These are phyloP conservation scores for Kluyveromyces siamensis DNA, from an alignment of 805 yeast genomes.

Conservation along the genomic window DNA sequence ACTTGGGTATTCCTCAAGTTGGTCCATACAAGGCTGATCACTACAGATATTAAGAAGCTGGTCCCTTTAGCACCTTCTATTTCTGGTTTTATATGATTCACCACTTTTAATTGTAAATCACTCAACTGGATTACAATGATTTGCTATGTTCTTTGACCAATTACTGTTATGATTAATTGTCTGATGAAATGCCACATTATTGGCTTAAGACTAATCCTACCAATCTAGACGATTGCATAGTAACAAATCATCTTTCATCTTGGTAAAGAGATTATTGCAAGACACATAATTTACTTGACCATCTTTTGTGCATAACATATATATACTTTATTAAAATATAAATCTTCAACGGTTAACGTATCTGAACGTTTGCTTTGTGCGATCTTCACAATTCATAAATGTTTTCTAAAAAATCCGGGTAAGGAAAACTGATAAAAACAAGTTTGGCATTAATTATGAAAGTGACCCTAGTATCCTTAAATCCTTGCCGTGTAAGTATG, in stretches of 20 bases:
- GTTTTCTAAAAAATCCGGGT: neutral
- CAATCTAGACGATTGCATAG: neutral
- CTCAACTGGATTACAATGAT: neutral
- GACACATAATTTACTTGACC: neutral
- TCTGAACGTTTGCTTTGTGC: neutral
- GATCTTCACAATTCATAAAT: neutral
- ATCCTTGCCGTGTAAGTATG: neutral
- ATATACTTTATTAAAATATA: constrained; percentile 2
- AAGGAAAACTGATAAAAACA: too few species aligned
- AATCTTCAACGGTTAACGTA: constrained; percentile 21
- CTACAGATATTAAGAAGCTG: constrained; percentile 79
- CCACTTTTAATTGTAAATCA: neutral
- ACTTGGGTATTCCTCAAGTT: constrained; percentile 81
- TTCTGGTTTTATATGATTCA: neutral
- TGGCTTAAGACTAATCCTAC: neutral
- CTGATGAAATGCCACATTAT: neutral
- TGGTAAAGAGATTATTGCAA: neutral
- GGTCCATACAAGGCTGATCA: constrained; percentile 98
- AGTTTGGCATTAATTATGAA: neutral
- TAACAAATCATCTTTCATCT: neutral
- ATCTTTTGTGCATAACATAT: neutral
- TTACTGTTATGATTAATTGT: neutral
- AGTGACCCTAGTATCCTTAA: neutral
- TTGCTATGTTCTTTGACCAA: constrained; percentile 1
- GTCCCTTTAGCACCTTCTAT: neutral